Conservation (phyloP, 2,329 filamentous ascomycete genomes). For the Aspergillus costaricaensis region DNA sequence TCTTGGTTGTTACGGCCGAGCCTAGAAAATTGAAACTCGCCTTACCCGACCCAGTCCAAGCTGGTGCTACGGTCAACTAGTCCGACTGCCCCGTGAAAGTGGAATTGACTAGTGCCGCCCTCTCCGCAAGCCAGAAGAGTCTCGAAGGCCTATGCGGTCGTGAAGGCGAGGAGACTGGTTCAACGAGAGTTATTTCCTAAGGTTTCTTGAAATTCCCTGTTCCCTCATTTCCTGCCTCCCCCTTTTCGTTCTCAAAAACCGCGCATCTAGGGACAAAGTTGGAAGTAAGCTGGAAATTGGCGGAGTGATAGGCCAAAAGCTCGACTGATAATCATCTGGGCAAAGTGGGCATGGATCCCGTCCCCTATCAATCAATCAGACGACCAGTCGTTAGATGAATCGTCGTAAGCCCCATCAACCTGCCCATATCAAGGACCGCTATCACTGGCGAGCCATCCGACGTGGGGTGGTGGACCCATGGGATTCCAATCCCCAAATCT, state of each 20-base stretch:
- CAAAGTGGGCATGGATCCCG: conserved; percentile 1
- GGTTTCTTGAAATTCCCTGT: not conserved
- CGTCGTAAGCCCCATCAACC: conserved; percentile 10
- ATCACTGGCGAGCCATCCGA: not conserved
- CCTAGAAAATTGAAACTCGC: not conserved
- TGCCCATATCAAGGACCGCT: not conserved
- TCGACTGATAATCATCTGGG: not conserved
- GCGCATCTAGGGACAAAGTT: not conserved
- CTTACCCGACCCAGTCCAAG: not conserved
- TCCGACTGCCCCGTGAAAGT: not conserved
- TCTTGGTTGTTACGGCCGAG: not conserved
- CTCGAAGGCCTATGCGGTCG: not conserved
- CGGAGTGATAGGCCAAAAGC: conserved; percentile 3
- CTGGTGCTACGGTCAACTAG: not conserved
- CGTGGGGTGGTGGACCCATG: not conserved
- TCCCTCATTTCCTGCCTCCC: not conserved
- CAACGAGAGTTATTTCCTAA: not conserved
- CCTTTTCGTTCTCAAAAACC: not conserved
- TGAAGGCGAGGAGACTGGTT: not conserved
- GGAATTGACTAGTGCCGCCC: not conserved
- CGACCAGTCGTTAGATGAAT: conserved; percentile 4
- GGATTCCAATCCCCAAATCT: not conserved
- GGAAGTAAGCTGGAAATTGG: not conserved
- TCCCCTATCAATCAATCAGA: conserved; percentile 4
- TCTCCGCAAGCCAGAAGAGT: conserved; percentile 1